Percentiles rank a stretch among this genome's conserved stretches.
Evolutionary conservation across 306 rosid species (phyloP).

Genomic region (Calophaca sinica): DNA sequence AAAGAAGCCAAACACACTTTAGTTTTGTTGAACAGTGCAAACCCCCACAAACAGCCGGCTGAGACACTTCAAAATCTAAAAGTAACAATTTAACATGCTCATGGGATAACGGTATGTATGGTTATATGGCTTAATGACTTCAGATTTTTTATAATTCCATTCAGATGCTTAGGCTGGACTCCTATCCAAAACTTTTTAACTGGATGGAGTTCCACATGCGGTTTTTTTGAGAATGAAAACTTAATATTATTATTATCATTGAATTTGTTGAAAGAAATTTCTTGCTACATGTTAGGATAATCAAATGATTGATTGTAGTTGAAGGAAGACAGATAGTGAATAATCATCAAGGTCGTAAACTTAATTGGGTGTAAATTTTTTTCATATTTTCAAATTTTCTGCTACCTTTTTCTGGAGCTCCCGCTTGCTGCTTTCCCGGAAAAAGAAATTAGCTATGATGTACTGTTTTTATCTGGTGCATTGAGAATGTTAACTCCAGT

Average conservation of each 20-base stretch:
- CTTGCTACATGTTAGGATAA: slow-evolving; percentile 19
- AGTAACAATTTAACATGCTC: too few relatives aligned
- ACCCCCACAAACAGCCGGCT: too few relatives aligned
- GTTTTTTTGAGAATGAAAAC: not conserved
- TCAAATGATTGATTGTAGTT: slow-evolving; percentile 25
- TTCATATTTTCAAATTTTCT: slow-evolving; percentile 22
- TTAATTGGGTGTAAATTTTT: not conserved
- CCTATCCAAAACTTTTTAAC: too few relatives aligned
- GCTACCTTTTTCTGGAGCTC: slow-evolving; percentile 22
- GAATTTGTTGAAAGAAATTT: slow-evolving; percentile 19
- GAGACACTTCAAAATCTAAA: too few relatives aligned
- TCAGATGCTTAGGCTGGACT: too few relatives aligned
- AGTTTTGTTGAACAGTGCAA: too few relatives aligned
- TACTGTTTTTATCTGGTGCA: not conserved
- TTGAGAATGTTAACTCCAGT: too few relatives aligned
- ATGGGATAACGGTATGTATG: not conserved
- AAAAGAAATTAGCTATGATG: slow-evolving; percentile 7
- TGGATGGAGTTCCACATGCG: too few relatives aligned
- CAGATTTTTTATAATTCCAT: too few relatives aligned
- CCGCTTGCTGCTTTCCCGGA: not conserved
- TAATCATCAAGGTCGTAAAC: not conserved
- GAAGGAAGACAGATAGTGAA: slow-evolving; percentile 22
- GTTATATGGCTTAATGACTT: too few relatives aligned
- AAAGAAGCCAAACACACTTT: too few relatives aligned
- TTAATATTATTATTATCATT: not conserved